Evolutionary conservation across 139 green algal species (phyloP).

Genomic region (Haematococcus lacustris): DNA sequence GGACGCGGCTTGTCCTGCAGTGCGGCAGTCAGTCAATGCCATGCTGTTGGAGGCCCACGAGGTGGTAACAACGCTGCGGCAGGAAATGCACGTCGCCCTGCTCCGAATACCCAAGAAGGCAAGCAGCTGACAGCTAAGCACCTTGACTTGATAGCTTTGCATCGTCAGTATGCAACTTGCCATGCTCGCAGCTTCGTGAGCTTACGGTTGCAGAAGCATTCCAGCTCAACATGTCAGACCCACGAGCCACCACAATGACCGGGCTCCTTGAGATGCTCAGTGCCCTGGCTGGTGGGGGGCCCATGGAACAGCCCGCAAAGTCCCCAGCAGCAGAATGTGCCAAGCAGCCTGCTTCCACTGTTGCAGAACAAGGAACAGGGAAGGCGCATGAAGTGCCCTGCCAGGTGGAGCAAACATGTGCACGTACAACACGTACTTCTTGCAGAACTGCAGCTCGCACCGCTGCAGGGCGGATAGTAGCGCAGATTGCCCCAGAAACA

Average conservation of each 20-base stretch:
- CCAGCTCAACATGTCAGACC: too few species aligned
- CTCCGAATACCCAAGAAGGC: slow-evolving; percentile 1
- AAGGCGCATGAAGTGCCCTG: too few species aligned
- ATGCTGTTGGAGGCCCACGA: not conserved
- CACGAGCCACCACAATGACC: too few species aligned
- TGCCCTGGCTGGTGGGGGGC: not conserved
- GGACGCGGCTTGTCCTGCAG: not conserved
- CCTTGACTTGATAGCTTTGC: not conserved
- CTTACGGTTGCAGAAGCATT: not conserved
- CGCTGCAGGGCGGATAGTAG: too few species aligned
- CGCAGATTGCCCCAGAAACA: too few species aligned
- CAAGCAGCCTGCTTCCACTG: too few species aligned
- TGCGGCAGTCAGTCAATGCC: not conserved
- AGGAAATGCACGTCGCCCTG: not conserved
- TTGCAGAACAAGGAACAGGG: too few species aligned
- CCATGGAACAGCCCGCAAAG: not conserved
- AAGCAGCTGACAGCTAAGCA: not conserved
- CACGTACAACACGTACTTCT: too few species aligned
- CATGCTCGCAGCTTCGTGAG: not conserved
- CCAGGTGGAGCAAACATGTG: too few species aligned
- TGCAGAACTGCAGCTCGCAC: too few species aligned
- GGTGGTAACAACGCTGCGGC: not conserved
- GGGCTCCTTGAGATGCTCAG: too few species aligned
- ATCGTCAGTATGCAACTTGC: not conserved
- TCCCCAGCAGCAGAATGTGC: too few species aligned